phyloP scores from a whole-genome alignment of 441 rosid genomes.

The Arabidopsis lyrata region DNA sequence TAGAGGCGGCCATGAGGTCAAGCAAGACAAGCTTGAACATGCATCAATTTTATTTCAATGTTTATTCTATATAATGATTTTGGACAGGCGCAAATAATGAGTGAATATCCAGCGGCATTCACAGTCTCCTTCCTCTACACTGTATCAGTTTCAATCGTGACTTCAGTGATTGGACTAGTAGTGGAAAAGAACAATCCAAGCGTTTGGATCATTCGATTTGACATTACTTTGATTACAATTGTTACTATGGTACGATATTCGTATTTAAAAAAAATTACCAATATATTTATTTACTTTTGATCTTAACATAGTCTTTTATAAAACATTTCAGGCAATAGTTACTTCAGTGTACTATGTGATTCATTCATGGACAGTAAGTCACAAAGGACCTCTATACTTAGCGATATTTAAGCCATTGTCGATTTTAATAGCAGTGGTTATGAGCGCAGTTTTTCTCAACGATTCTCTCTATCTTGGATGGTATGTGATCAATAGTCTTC shows the following conservation, averaged over 20 bases:
- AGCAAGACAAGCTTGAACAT: no score
- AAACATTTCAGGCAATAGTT: conserved; percentile 42
- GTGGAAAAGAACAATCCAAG: conserved; percentile 45
- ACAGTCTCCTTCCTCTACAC: conserved; percentile 38
- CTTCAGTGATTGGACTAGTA: conserved; percentile 38
- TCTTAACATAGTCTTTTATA: conserved; percentile 22
- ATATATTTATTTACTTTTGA: neutral
- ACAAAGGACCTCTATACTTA: conserved; percentile 57
- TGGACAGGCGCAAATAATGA: conserved; percentile 52
- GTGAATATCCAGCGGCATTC: conserved; percentile 49
- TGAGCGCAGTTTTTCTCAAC: conserved; percentile 50
- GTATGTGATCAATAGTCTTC: conserved; percentile 34
- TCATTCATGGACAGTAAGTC: conserved; percentile 51
- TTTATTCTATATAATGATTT: neutral
- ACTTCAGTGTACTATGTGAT: conserved; percentile 41
- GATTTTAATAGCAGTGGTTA: conserved; percentile 50
- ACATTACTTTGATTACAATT: conserved; percentile 42
- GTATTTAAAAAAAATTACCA: neutral
- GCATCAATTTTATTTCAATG: neutral
- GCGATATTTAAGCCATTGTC: conserved; percentile 59
- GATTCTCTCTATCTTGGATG: conserved; percentile 62
- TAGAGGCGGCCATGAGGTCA: no score
- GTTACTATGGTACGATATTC: conserved; percentile 10
- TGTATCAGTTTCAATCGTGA: conserved; percentile 37
- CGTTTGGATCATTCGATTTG: conserved; percentile 51